Conservation (phyloP, 2,329 filamentous ascomycete genomes). For the Botrytis elliptica region DNA sequence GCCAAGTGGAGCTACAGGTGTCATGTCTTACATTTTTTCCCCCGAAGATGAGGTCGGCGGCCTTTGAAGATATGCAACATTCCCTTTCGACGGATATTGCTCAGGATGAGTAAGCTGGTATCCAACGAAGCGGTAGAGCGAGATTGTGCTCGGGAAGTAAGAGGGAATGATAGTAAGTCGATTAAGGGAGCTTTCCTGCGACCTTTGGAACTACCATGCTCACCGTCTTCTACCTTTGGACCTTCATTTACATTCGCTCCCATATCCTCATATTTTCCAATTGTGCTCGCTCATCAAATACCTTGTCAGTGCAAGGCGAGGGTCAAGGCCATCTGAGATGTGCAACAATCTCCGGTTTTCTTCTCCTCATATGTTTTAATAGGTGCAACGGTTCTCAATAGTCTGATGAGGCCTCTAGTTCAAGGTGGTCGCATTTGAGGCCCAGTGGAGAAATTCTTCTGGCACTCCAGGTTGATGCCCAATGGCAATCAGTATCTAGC, state of each 20-base stretch:
- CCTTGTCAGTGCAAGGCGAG: neutral
- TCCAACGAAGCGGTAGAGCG: neutral
- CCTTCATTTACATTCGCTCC: neutral
- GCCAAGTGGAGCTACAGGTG: neutral
- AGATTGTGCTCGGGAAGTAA: too few relatives aligned
- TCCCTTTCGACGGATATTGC: neutral
- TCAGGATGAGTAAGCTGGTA: neutral
- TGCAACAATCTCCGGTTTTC: neutral
- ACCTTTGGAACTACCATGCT: neutral
- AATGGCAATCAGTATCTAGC: neutral
- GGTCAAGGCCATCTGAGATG: conserved; percentile 5
- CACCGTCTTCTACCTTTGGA: neutral
- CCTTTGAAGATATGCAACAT: conserved; percentile 1
- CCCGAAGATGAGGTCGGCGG: conserved; percentile 8
- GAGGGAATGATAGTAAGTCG: neutral
- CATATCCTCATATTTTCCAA: neutral
- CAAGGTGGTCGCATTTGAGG: neutral
- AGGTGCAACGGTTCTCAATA: neutral
- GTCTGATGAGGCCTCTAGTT: neutral
- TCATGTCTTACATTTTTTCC: neutral
- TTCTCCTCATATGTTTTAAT: neutral
- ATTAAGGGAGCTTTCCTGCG: neutral
- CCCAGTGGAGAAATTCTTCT: neutral
- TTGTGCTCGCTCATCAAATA: neutral
- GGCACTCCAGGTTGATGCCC: neutral